Conservation (phyloP, 305 asterid species). For the Fraxinus ornus region DNA sequence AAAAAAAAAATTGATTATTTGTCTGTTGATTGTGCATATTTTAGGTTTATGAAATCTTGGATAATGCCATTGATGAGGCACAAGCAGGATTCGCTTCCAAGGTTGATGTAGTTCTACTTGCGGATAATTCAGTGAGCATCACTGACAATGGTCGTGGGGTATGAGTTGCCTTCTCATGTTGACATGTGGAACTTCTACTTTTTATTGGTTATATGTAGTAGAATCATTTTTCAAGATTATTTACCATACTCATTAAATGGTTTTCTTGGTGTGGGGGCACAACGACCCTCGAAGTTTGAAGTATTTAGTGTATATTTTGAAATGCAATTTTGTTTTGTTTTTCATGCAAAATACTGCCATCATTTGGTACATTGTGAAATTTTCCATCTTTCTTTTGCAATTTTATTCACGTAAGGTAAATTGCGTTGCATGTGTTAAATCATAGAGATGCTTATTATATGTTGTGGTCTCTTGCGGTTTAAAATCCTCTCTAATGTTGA, state of each 20-base stretch:
- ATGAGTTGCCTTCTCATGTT: slow-evolving; percentile 34
- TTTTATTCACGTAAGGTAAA: background rate
- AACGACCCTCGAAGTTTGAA: background rate
- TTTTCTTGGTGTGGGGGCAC: background rate
- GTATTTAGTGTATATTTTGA: background rate
- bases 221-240: slow-evolving; percentile 1
- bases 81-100: slow-evolving; percentile 93
- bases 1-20: slow-evolving; percentile 11
- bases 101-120: slow-evolving; percentile 67
- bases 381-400: background rate
- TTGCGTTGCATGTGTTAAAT: background rate
- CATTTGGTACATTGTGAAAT: background rate
- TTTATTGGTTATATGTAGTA: background rate
- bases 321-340: background rate
- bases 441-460: background rate
- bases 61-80: slow-evolving; percentile 94
- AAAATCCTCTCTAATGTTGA: background rate
- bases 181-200: background rate
- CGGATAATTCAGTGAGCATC: slow-evolving; percentile 83
- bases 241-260: background rate
- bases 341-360: background rate
- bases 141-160: slow-evolving; percentile 98
- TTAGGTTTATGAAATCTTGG: slow-evolving; percentile 90
- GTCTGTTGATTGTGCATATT: slow-evolving; percentile 22
- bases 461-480: background rate